Evolutionary conservation across 164 flowering plant species (phyloP).

Genomic region (Euptelea pleiosperma): DNA sequence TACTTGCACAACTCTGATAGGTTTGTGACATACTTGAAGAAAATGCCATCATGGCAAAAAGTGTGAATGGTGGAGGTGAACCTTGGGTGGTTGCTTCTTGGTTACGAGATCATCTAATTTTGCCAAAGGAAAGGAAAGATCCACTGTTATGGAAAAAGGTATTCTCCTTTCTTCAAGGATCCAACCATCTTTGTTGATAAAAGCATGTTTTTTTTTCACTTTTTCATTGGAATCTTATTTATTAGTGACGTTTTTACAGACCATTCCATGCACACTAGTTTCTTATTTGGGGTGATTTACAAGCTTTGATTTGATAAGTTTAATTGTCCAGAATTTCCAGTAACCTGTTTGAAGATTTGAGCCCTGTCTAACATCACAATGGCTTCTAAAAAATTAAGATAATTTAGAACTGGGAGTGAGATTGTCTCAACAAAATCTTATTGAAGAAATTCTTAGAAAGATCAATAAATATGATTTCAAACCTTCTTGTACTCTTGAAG

Average conservation of each 20-base stretch:
- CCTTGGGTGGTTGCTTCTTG: slow-evolving; percentile 87
- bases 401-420: neutral
- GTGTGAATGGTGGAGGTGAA: slow-evolving; percentile 42
- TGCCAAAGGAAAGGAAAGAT: slow-evolving; percentile 78
- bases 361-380: neutral
- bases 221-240: no score
- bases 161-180: slow-evolving; percentile 5
- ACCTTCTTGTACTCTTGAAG: no score
- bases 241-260: neutral
- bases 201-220: neutral
- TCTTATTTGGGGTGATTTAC: neutral
- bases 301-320: neutral
- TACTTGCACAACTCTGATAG: slow-evolving; percentile 32
- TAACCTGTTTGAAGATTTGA: neutral
- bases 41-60: slow-evolving; percentile 55
- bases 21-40: slow-evolving; percentile 95
- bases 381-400: neutral
- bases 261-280: no score
- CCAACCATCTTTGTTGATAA: neutral
- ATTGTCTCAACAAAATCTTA: neutral
- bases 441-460: no score
- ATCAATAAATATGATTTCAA: no score
- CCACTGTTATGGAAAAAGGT: slow-evolving; percentile 84
- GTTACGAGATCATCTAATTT: slow-evolving; percentile 87
- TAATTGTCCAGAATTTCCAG: neutral